These are phyloP conservation scores for Syzygium malaccense DNA, from an alignment of 441 rosid genomes.

Conservation along the genomic window DNA sequence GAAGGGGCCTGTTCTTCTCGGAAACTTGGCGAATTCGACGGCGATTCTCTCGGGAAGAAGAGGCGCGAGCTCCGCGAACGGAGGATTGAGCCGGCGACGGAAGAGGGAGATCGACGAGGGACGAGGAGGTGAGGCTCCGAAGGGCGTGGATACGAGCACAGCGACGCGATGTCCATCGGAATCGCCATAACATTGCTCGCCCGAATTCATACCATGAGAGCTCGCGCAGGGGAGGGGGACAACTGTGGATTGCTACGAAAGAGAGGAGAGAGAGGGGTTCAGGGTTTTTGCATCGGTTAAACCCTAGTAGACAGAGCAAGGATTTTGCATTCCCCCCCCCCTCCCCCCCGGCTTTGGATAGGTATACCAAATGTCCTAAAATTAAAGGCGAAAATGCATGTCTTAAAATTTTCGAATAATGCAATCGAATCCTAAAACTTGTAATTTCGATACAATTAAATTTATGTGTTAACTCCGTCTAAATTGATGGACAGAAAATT, in stretches of 20 bases:
- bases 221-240: neutral
- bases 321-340: too few species aligned
- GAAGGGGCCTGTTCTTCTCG: neutral
- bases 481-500: neutral
- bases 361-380: neutral
- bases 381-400: accelerated
- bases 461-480: neutral
- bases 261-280: neutral
- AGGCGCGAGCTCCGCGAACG: neutral
- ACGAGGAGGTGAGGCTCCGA: neutral
- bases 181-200: conserved; percentile 6
- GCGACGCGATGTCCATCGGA: neutral
- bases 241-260: neutral
- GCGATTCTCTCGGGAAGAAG: neutral
- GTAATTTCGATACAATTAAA: accelerated
- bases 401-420: accelerated
- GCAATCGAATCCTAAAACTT: accelerated
- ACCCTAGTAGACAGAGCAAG: conserved; percentile 15
- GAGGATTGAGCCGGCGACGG: neutral
- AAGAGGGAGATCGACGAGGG: neutral
- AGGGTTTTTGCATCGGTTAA: conserved; percentile 24
- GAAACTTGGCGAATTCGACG: neutral
- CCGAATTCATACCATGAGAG: neutral
- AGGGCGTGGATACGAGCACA: neutral
- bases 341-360: too few species aligned